Percentiles rank a stretch among this genome's conserved stretches.
Conservation (phyloP, 192 early-diverging fungal species). For the Coemansia sp. region DNA sequence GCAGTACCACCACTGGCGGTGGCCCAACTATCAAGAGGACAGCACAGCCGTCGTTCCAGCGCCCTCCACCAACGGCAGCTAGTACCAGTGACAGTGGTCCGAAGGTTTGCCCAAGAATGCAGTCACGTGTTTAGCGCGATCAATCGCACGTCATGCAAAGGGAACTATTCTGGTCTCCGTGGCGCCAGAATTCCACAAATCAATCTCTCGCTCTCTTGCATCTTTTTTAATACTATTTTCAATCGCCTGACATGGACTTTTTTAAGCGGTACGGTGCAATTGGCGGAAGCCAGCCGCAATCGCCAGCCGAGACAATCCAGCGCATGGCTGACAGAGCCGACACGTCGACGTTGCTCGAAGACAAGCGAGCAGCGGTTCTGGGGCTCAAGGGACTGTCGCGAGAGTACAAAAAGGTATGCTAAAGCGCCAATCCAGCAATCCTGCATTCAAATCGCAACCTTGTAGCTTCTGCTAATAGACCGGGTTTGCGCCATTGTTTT, state of each 20-base stretch:
- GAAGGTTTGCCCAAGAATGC: background rate
- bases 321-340: constrained; percentile 79
- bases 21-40: background rate
- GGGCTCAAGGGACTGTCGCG: constrained; percentile 81
- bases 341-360: constrained; percentile 85
- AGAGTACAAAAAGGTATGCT: constrained; percentile 65
- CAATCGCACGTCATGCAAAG: background rate
- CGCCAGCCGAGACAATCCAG: constrained; percentile 71
- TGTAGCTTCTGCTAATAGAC: background rate
- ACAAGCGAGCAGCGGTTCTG: constrained; percentile 82
- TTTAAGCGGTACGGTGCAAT: constrained; percentile 53
- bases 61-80: background rate
- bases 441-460: background rate
- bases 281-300: constrained; percentile 49
- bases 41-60: background rate
- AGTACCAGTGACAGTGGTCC: background rate
- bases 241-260: constrained; percentile 30
- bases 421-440: background rate
- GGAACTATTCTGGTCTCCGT: background rate
- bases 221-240: constrained; percentile 6
- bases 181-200: background rate
- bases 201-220: background rate
- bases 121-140: background rate
- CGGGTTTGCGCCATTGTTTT: background rate
- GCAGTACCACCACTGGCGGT: constrained; percentile 7